Evolutionary conservation across 768 basidiomycete species (phyloP), one percentile per base, ranked within the genome.

Genomic region (Pulveroboletus sp.): DNA sequence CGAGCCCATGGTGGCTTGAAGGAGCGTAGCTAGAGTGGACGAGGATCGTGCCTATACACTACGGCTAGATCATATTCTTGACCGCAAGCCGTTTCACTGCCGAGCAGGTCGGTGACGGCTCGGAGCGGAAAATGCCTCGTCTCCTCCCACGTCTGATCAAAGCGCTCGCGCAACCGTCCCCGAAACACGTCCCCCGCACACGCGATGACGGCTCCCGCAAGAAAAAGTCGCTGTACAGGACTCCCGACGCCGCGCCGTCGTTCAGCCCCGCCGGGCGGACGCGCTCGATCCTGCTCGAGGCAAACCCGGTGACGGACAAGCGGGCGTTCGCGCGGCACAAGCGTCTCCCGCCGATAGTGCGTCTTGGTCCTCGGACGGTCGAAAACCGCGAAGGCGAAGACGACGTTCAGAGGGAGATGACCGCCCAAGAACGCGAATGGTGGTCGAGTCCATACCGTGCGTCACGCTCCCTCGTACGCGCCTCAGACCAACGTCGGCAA

Each of bases 391-490:
- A 64, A 27, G 43, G 24, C 39, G 60, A 64, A 27, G 34, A 66
- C 39, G 76, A 80, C 51, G 45, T 48, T 14, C 76, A 75, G 12
- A 73, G 84, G 27, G 72, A 71, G 49, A 90, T 89, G 88, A 74
- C 78, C 1, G 57, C 61, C 35, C 71, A 80, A 57, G 87, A 90
- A 69, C 71, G 77, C 55, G 64, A 65, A 23, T 87, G 83, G 80
- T 85, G 79, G 80, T 76, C 85, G 11, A 87, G 80, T 62, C 87
- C 89, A 47, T 92, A 89, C 66, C 73, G 88, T 90, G 69, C 53
- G 70, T 71, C 23, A 7, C 17, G 5, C 36, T 31, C 27, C 14
- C 36, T 50, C 34, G 30, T 11, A 31, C 37, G 19, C 37, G 38
- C 30, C 38, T 23, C 3, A 32, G 47, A 35, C 35, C 4, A 3